Conservation (phyloP, 805 yeast species). For the Lachancea quebecensis region DNA sequence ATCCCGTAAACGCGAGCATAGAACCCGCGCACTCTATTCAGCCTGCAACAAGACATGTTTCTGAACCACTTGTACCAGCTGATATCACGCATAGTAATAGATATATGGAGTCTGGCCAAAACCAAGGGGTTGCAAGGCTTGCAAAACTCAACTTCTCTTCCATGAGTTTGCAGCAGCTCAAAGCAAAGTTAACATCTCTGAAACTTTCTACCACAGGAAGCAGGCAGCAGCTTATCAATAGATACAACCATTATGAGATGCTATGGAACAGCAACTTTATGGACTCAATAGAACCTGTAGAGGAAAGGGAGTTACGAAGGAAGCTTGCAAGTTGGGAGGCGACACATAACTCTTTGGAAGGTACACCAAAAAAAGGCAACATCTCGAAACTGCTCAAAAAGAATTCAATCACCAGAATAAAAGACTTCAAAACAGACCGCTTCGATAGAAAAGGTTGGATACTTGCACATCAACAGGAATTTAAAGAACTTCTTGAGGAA, state of each 20-base stretch:
- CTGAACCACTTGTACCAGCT: neutral
- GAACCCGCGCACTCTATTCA: neutral
- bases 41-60: neutral
- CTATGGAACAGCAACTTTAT: slow-evolving; percentile 70
- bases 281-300: slow-evolving; percentile 61
- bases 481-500: slow-evolving; percentile 32
- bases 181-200: slow-evolving; percentile 47
- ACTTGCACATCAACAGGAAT: slow-evolving; percentile 35
- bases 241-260: slow-evolving; percentile 72
- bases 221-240: slow-evolving; percentile 51
- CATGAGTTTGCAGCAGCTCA: slow-evolving; percentile 51
- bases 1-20: neutral
- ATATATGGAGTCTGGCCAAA: slow-evolving; percentile 38
- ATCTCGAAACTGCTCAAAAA: slow-evolving; percentile 29
- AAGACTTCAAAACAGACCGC: slow-evolving; percentile 38
- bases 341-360: slow-evolving; percentile 16
- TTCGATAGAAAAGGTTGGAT: slow-evolving; percentile 43
- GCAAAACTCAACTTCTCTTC: slow-evolving; percentile 62
- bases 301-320: slow-evolving; percentile 47
- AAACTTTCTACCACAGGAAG: slow-evolving; percentile 59
- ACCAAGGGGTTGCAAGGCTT: slow-evolving; percentile 34
- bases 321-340: slow-evolving; percentile 65
- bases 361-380: slow-evolving; percentile 19
- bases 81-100: slow-evolving; percentile 46
- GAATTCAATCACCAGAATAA: slow-evolving; percentile 31